Conservation (phyloP, 176 grass and related monocot genomes). For the Phragmites australis region DNA sequence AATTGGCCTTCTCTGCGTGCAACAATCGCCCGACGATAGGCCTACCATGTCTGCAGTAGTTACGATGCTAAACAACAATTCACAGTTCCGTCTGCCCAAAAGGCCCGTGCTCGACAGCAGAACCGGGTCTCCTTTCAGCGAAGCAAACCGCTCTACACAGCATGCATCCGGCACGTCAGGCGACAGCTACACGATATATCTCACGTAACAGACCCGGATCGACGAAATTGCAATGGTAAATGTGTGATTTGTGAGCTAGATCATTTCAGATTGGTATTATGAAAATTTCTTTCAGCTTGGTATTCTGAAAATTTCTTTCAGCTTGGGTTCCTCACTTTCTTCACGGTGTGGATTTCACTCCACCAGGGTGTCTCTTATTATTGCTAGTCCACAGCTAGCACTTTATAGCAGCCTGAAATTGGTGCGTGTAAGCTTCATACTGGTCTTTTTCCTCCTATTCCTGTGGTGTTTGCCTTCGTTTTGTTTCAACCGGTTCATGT, state of each 20-base stretch:
- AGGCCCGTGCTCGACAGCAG: neutral
- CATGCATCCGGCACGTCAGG: neutral
- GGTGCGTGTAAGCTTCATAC: too few species aligned
- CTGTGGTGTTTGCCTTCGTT: too few species aligned
- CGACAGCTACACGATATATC: neutral
- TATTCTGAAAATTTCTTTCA: too few species aligned
- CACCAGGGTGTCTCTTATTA: too few species aligned
- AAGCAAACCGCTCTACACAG: neutral
- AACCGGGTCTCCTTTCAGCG: neutral
- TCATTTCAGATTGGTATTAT: too few species aligned
- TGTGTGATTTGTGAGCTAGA: neutral
- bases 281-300: too few species aligned
- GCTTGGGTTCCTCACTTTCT: too few species aligned
- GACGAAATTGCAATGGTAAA: neutral
- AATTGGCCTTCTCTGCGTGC: slow-evolving; percentile 58
- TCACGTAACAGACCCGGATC: neutral
- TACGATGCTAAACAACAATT: slow-evolving; percentile 26
- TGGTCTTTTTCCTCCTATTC: too few species aligned
- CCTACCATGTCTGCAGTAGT: slow-evolving; percentile 46
- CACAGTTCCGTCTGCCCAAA: slow-evolving; percentile 23
- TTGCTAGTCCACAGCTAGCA: too few species aligned
- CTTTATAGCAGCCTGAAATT: too few species aligned
- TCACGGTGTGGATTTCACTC: too few species aligned
- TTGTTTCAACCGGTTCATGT: too few species aligned
- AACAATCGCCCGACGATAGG: slow-evolving; percentile 31